Evolutionary conservation across 2,329 filamentous ascomycete species (phyloP), one percentile per base, ranked within the genome.

Genomic region (Diaporthe sp.): DNA sequence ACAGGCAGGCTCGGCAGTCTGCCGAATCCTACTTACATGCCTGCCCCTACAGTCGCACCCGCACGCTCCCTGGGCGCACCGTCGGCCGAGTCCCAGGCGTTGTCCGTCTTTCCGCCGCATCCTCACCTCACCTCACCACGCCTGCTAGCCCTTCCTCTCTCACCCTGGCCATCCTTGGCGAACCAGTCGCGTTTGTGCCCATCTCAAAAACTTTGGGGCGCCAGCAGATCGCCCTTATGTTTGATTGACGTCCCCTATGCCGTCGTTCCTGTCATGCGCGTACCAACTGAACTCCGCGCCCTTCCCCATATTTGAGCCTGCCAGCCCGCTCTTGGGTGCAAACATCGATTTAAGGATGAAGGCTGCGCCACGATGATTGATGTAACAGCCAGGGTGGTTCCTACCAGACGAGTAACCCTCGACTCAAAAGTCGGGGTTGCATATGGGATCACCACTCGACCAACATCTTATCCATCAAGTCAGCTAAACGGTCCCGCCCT

Each of bases 1-100:
- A 67, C 61, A 19, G 61, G 53, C 62, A 53, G 62, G 65, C 65
- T 69, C 65, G 65, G 65, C 65, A 55, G 22, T 28, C 65, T 55
- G 42, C 65, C 65, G 65, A 69, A 69, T 69, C 65, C 65, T 42
- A 69, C 62, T 17, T 68, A n/a, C 44, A 68, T 51, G 62, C 62
- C 61, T 51, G 61, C 61, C 44, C 61, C 42, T 46, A n/a, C 22
- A 53, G 31, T 37, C 34, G 15, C 65, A 42, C 49, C 65, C 49
- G 46, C 65, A 13, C 46, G 25, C 65, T 9, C 65, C 65, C 46
- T 55, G 34, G n/a, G 17, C 65, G n/a, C 17, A 55, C 65, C 46
- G 49, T 55, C 65, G 65, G 65, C 65, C 65, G 65, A 69, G 65
- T 69, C 65, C 34, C 65, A 69, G n/a, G 65, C 49, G 8, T 22